Base-by-base conservation (phyloP, 2,329 filamentous ascomycete species). In the Sclerotinia spermophila region DNA sequence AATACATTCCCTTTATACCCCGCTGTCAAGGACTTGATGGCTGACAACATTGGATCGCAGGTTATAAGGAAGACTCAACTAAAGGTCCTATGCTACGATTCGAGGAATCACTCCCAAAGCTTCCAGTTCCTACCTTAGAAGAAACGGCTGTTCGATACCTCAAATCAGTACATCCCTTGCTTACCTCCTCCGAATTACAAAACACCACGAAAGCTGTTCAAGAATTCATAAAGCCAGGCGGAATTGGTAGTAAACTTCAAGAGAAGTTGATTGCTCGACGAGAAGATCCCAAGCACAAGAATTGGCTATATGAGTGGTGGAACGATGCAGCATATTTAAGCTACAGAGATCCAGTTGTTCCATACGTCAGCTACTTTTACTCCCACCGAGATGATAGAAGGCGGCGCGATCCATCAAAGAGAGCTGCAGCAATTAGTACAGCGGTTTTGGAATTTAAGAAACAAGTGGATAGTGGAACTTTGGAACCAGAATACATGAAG, bases 291-390 rank as follows among this genome's bases (percentile, higher is more conserved):
- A 90, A 92, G 73, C 83, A 87, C 80, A 93, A 92, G 84, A 99
- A 98, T 83, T 99, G 96, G 96, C 86, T 99, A 71, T 90, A 91
- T 76, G 95, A 99, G 77, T 99, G 96, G 96, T 99, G 96, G 96
- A 98, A 99, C 81, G 89, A 97, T 68, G 89, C 90, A 6, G 96
- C 96, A 71, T 99, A 99, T 83, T 89, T 99, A 75, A 87, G 84
- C 75, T 98, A 98, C 84, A 92, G 95, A 75, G 96, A 98, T 81
- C 96, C 96, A 17, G 93, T 99, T 61, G 92, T 98, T 27, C 96
- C 96, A 73, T 99, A 98, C 80, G 96, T 99, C 79, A 97, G 93
- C 82, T 99, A 99, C 87, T 99, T 99, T 84, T 99, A 99, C 85
- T 97, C 94, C 69, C 95, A 98, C 84, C 89, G 93, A 76, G 96